Evolutionary conservation across 2,329 filamentous ascomycete species (phyloP).

Genomic region (Epichloe scottii): DNA sequence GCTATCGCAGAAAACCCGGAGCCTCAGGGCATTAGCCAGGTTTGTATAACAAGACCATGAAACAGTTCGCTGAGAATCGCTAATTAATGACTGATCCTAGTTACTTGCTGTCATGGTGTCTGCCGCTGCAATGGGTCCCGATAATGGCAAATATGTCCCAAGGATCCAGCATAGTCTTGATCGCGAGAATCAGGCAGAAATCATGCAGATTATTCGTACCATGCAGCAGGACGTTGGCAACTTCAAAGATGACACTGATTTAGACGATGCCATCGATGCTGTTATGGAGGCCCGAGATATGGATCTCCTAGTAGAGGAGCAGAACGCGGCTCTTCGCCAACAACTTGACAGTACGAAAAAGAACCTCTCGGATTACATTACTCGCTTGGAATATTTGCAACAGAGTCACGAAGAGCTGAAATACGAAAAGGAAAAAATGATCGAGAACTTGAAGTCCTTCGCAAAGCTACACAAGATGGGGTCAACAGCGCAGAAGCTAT

Average conservation of each 20-base stretch:
- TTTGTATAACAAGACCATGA: conserved; percentile 13
- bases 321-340: conserved; percentile 36
- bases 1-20: conserved; percentile 45
- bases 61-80: conserved; percentile 11
- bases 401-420: conserved; percentile 53
- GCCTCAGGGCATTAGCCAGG: conserved; percentile 40
- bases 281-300: conserved; percentile 36
- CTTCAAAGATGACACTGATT: conserved; percentile 24
- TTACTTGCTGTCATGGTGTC: conserved; percentile 49
- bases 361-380: conserved; percentile 44
- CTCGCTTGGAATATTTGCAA: conserved; percentile 46
- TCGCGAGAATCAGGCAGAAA: conserved; percentile 29
- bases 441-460: conserved; percentile 37
- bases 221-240: conserved; percentile 27
- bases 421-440: conserved; percentile 46
- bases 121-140: conserved; percentile 47
- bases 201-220: conserved; percentile 31
- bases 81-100: conserved; percentile 23
- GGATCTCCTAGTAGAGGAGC: conserved; percentile 44
- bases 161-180: conserved; percentile 30
- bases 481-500: conserved; percentile 39
- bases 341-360: conserved; percentile 42
- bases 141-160: conserved; percentile 40
- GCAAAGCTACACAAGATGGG: conserved; percentile 38
- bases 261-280: conserved; percentile 27